Percentiles rank a stretch among this genome's conserved stretches.
These are phyloP conservation scores for Auricularia sp. DNA, from an alignment of 768 basidiomycete species.

Conservation along the genomic window DNA sequence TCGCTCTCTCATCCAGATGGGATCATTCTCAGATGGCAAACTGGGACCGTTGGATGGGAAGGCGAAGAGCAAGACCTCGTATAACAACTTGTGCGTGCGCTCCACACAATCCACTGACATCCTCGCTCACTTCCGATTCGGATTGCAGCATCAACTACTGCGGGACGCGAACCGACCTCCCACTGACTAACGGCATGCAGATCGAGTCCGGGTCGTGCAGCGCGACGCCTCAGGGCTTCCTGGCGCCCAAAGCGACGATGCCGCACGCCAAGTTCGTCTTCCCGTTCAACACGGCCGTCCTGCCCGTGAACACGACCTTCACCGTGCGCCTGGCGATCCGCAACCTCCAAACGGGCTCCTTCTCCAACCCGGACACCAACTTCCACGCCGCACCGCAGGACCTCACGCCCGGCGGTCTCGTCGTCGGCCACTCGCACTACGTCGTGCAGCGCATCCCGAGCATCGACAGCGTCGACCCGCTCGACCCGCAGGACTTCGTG, in stretches of 20 bases:
- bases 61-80: neutral
- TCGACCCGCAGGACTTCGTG: conserved; percentile 42
- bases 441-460: conserved; percentile 39
- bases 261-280: conserved; percentile 5
- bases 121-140: neutral
- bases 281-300: conserved; percentile 2
- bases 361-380: neutral
- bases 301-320: neutral
- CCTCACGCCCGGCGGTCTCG: conserved; percentile 25
- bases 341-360: conserved; percentile 11
- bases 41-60: neutral
- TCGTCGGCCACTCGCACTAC: conserved; percentile 49
- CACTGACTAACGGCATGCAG: conserved; percentile 6
- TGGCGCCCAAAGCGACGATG: conserved; percentile 6
- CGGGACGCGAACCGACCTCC: neutral
- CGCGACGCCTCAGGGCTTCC: conserved; percentile 9
- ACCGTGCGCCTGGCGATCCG: conserved; percentile 20
- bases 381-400: conserved; percentile 41
- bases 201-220: neutral
- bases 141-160: conserved; percentile 2
- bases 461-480: conserved; percentile 32
- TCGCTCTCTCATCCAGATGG: neutral
- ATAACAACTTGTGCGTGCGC: neutral
- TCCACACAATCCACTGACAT: neutral
- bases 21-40: neutral